A percentile compares a stretch with the other conserved stretches of the same genome.
phyloP scores from a whole-genome alignment of 345 rosid species.

The Linum usitatissimum region DNA sequence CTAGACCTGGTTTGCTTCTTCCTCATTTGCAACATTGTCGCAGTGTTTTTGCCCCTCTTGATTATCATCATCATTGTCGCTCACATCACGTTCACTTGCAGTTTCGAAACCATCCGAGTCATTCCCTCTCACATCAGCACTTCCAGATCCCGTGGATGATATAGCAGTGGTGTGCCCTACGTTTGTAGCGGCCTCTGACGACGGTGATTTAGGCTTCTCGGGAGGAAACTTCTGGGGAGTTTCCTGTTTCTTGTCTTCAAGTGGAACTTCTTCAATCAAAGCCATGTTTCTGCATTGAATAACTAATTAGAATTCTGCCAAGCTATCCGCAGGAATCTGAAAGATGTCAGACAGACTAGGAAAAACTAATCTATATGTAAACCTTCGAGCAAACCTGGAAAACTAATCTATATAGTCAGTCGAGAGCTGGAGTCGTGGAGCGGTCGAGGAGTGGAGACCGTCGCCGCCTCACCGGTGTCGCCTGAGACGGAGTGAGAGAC shows the following conservation, averaged over 20 bases:
- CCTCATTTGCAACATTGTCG: slow-evolving; percentile 21
- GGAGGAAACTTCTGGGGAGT: background rate
- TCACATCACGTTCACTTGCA: slow-evolving; percentile 67
- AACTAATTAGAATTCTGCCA: too few relatives aligned
- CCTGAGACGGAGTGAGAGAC: too few relatives aligned
- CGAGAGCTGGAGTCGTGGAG: too few relatives aligned
- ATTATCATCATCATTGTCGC: slow-evolving; percentile 31
- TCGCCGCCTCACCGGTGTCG: too few relatives aligned
- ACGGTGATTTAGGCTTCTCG: background rate
- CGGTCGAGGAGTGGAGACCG: too few relatives aligned
- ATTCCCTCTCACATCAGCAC: slow-evolving; percentile 25
- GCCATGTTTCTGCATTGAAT: background rate
- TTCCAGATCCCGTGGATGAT: slow-evolving; percentile 12
- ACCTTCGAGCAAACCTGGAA: too few relatives aligned
- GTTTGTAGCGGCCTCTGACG: slow-evolving; percentile 7
- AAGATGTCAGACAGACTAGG: too few relatives aligned
- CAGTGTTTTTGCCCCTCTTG: slow-evolving; percentile 5
- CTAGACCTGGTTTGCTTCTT: slow-evolving; percentile 31
- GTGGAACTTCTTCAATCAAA: background rate
- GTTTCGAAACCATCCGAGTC: slow-evolving; percentile 85
- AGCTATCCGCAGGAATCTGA: too few relatives aligned
- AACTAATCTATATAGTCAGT: too few relatives aligned
- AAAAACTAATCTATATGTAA: too few relatives aligned
- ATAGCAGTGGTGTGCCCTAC: background rate
- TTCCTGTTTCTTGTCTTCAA: background rate